A percentile compares a stretch with the other conserved stretches of the same genome.
Conservation (phyloP, 148 eudicot species). For the Polygonum aviculare region DNA sequence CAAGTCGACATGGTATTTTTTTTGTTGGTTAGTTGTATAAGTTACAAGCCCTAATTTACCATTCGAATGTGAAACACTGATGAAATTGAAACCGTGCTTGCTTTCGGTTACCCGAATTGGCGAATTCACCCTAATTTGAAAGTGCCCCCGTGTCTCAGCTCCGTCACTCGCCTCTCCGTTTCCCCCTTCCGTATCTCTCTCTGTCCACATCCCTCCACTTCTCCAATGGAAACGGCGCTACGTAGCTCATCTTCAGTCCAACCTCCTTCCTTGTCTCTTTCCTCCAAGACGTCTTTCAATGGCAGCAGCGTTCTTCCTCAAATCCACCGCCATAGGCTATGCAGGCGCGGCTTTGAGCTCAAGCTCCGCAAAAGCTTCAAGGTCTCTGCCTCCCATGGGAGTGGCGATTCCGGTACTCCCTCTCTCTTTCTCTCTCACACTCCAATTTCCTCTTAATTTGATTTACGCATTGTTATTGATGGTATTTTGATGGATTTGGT, state of each 20-base stretch:
- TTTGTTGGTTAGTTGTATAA: no score
- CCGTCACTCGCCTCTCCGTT: not conserved
- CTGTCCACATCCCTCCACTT: not conserved
- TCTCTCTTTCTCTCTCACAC: not conserved
- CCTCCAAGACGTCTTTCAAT: constrained; percentile 10
- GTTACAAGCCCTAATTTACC: no score
- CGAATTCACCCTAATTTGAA: constrained; percentile 1
- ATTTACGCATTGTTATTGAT: not conserved
- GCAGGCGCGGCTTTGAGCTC: constrained; percentile 11
- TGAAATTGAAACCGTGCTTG: no score
- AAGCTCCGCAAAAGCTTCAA: constrained; percentile 26
- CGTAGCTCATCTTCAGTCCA: constrained; percentile 4
- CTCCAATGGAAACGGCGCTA: constrained; percentile 13
- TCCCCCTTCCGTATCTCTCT: not conserved
- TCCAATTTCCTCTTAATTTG: not conserved
- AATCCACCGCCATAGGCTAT: not conserved
- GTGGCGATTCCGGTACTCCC: constrained; percentile 38
- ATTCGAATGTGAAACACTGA: no score
- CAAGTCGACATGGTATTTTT: no score
- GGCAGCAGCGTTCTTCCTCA: not conserved
- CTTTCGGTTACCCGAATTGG: not conserved
- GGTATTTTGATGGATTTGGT: constrained; percentile 1
- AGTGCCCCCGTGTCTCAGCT: not conserved
- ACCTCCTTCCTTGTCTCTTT: constrained; percentile 10
- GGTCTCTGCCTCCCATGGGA: constrained; percentile 36